Base-by-base conservation (phyloP, 495 filamentous ascomycete species). In the Penicillium waksmanii region DNA sequence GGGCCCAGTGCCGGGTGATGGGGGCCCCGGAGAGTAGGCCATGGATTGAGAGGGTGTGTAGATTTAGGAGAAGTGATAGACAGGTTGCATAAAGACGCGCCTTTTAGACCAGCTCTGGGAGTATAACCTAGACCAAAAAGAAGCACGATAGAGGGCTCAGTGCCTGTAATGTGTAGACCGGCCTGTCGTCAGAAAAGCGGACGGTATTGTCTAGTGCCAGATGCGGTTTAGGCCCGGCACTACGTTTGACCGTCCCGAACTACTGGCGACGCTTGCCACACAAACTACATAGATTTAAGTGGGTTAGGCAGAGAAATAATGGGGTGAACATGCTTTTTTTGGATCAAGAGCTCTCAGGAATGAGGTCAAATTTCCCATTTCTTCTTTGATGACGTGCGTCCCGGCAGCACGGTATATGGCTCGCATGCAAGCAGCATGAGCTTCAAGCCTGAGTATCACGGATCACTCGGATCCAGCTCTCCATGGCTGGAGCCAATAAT, bases 1-100 rank as follows among this genome's bases (percentile, higher is more conserved):
- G 55, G 60, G 33, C 52, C 67, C 65, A 33, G 68, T 56, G 19
- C 65, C 66, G 49, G 75, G 77, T 19, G 76, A 77, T 21, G 63
- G 40, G 19, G 73, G 70, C 35, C 66, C 66, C 34, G 73, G 76
- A 2, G 75, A 75, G 61, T 76, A 73, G 15, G 74, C 72, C 71
- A 75, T 78, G 44, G 66, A 58, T 65, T 53, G 53, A 10, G 42
- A 25, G 31, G 38, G 21, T 23, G 10, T 54, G 50, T 25, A 46
- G 49, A 34, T 48, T 55, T 58, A 50, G 51, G 57, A 43, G 40
- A 46, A 44, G 25, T 13, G n/a, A 18, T 15, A 47, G 25, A 43
- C 57, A 42, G 40, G 49, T 50, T 60, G 15, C 4, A n/a, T n/a
- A 57, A 61, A 53, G 38, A 51, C 60, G 61, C 17, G 42, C 15